Percentiles rank a stretch among this genome's conserved stretches.
Evolutionary conservation across 805 yeast genomes (phyloP).

Genomic region (Clavispora fructus): DNA sequence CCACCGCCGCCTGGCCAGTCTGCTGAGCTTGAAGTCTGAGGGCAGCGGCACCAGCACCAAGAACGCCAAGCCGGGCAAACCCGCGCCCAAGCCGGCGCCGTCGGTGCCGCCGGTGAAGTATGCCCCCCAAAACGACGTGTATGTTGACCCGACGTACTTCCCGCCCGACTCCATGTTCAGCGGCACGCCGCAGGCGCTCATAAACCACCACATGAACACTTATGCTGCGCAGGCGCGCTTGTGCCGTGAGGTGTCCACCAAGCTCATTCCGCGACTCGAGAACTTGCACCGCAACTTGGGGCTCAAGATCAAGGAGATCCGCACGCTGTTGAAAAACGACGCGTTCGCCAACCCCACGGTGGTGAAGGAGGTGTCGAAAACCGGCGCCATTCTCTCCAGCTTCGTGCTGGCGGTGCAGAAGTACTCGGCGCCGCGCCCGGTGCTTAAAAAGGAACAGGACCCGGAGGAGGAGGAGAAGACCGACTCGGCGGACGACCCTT

Average conservation of each 20-base stretch:
- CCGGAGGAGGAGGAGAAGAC: slow-evolving; percentile 22
- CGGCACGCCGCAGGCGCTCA: slow-evolving; percentile 27
- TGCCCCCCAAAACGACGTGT: slow-evolving; percentile 16
- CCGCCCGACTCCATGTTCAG: slow-evolving; percentile 21
- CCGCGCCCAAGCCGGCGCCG: neutral
- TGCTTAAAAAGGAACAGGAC: slow-evolving; percentile 18
- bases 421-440: slow-evolving; percentile 30
- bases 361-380: slow-evolving; percentile 45
- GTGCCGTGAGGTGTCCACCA: slow-evolving; percentile 26
- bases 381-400: slow-evolving; percentile 47
- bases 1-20: slow-evolving; percentile 14
- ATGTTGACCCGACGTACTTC: slow-evolving; percentile 19
- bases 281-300: slow-evolving; percentile 29
- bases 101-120: slow-evolving; percentile 11
- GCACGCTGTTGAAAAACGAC: slow-evolving; percentile 34
- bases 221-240: slow-evolving; percentile 24
- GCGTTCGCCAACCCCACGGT: slow-evolving; percentile 34
- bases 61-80: neutral
- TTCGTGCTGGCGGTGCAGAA: slow-evolving; percentile 30
- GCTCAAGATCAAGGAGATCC: slow-evolving; percentile 38
- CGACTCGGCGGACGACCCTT: slow-evolving; percentile 35
- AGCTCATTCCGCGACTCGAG: slow-evolving; percentile 35
- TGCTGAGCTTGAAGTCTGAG: slow-evolving; percentile 8
- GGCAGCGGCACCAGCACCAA: neutral
- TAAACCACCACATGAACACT: slow-evolving; percentile 29